Percentiles rank a stretch among this genome's conserved stretches.
phyloP scores from a whole-genome alignment of 2,329 filamentous ascomycete genomes.

The Ceratocystis albifundus region DNA sequence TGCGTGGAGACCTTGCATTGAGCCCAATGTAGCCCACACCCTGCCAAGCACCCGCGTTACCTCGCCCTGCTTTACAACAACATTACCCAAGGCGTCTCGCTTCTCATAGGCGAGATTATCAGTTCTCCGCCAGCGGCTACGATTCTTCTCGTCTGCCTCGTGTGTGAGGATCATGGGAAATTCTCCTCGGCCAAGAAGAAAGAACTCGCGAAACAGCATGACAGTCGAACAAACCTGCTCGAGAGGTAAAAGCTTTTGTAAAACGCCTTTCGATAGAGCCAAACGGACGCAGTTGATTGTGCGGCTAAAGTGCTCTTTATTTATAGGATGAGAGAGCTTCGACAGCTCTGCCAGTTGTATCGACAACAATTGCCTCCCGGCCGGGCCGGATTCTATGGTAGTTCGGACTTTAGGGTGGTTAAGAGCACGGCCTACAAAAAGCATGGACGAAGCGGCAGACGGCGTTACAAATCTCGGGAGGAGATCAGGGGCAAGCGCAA shows the following conservation, averaged over 20 bases:
- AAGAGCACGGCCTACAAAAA: slow-evolving; percentile 82
- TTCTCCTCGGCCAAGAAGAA: slow-evolving; percentile 76
- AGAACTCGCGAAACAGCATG: slow-evolving; percentile 69
- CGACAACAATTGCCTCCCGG: slow-evolving; percentile 50
- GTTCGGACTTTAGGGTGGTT: slow-evolving; percentile 62
- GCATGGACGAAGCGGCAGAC: slow-evolving; percentile 65
- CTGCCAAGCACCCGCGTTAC: slow-evolving; percentile 63
- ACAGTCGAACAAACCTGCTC: slow-evolving; percentile 66
- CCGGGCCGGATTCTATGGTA: slow-evolving; percentile 35
- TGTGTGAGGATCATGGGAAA: slow-evolving; percentile 79
- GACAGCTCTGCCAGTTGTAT: slow-evolving; percentile 60
- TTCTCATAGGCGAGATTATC: slow-evolving; percentile 48
- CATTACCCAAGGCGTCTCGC: slow-evolving; percentile 43
- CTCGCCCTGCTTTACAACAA: slow-evolving; percentile 77
- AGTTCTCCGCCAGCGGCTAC: slow-evolving; percentile 57
- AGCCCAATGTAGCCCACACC: slow-evolving; percentile 69
- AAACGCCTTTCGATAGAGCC: slow-evolving; percentile 69
- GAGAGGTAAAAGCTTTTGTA: slow-evolving; percentile 71
- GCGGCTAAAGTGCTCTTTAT: slow-evolving; percentile 43
- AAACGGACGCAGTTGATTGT: slow-evolving; percentile 65
- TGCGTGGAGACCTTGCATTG: slow-evolving; percentile 54
- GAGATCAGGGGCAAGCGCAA: slow-evolving; percentile 46
- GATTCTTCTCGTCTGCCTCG: slow-evolving; percentile 70
- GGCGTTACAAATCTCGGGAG: slow-evolving; percentile 69
- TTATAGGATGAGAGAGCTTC: slow-evolving; percentile 37